phyloP scores from a whole-genome alignment of 768 basidiomycete genomes.

The Lentinula sp. region DNA sequence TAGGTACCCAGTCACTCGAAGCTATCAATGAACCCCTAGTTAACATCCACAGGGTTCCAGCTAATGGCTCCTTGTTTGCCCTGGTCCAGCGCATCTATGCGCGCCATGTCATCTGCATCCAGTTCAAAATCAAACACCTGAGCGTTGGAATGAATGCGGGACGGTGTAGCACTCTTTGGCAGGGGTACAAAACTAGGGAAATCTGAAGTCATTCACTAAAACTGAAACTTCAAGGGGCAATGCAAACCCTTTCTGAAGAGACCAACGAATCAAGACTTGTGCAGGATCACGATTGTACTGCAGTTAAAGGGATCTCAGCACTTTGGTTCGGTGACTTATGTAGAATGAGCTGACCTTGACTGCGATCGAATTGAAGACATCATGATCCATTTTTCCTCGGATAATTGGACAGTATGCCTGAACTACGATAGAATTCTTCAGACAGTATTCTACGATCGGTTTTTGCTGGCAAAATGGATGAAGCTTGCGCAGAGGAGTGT shows the following conservation, averaged over 20 bases:
- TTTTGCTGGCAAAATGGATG: slow-evolving; percentile 82
- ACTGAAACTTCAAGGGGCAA: neutral
- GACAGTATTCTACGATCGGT: slow-evolving; percentile 72
- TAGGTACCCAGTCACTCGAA: neutral
- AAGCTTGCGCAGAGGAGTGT: slow-evolving; percentile 37
- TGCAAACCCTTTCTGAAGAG: slow-evolving; percentile 73
- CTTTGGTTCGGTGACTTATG: neutral
- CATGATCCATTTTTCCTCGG: slow-evolving; percentile 51
- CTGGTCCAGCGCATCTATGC: slow-evolving; percentile 63
- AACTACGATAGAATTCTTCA: slow-evolving; percentile 49
- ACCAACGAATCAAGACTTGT: slow-evolving; percentile 87
- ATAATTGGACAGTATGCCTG: slow-evolving; percentile 78
- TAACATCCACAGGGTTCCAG: slow-evolving; percentile 78
- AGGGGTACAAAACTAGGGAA: slow-evolving; percentile 65
- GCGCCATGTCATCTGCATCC: slow-evolving; percentile 52
- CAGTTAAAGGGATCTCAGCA: neutral
- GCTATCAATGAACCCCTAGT: slow-evolving; percentile 16
- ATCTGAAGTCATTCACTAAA: neutral
- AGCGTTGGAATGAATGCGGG: slow-evolving; percentile 68
- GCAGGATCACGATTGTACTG: slow-evolving; percentile 60
- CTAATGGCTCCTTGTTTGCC: slow-evolving; percentile 69
- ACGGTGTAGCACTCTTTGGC: slow-evolving; percentile 71
- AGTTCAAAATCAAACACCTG: slow-evolving; percentile 76
- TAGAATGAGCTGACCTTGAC: slow-evolving; percentile 40
- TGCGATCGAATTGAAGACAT: slow-evolving; percentile 47